Evolutionary conservation across 352 stramenopile species (phyloP).

Genomic region (Phytophthora sojae): DNA sequence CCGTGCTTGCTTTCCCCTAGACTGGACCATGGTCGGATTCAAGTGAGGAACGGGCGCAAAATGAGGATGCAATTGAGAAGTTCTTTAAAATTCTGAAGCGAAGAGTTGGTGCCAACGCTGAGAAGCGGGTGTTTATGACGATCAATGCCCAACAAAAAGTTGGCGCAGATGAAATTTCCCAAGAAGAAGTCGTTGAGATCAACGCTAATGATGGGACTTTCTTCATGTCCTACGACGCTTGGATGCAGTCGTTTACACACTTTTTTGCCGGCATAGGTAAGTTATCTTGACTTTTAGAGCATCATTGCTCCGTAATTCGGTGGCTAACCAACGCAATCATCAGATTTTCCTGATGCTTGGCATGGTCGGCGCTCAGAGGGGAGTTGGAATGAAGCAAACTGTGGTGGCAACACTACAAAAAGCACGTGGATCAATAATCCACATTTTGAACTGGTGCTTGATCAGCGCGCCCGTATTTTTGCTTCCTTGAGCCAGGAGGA

Average conservation of each 20-base stretch:
- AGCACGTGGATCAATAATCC: slow-evolving; percentile 92
- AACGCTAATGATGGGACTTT: slow-evolving; percentile 92
- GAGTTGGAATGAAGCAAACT: slow-evolving; percentile 80
- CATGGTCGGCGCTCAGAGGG: slow-evolving; percentile 81
- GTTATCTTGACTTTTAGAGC: not conserved
- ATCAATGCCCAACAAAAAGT: slow-evolving; percentile 62
- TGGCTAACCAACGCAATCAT: not conserved
- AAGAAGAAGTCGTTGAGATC: slow-evolving; percentile 81
- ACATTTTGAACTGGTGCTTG: slow-evolving; percentile 75
- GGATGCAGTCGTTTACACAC: slow-evolving; percentile 90
- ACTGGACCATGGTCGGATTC: slow-evolving; percentile 88
- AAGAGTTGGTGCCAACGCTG: slow-evolving; percentile 68
- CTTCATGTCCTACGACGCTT: slow-evolving; percentile 92
- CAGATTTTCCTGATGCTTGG: slow-evolving; percentile 91
- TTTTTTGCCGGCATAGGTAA: slow-evolving; percentile 92
- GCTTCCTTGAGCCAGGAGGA: slow-evolving; percentile 86
- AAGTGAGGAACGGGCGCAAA: slow-evolving; percentile 73
- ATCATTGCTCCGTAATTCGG: not conserved
- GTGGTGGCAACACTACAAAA: slow-evolving; percentile 81
- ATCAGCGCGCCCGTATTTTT: slow-evolving; percentile 71
- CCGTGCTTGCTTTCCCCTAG: slow-evolving; percentile 30
- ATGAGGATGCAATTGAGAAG: slow-evolving; percentile 82
- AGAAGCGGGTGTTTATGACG: slow-evolving; percentile 70
- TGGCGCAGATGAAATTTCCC: slow-evolving; percentile 63
- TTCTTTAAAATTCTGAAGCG: slow-evolving; percentile 82